Percentiles rank a stretch among this genome's conserved stretches.
phyloP scores from a whole-genome alignment of 1,284 basidiomycete genomes.

The Ceratobasidium sp. region DNA sequence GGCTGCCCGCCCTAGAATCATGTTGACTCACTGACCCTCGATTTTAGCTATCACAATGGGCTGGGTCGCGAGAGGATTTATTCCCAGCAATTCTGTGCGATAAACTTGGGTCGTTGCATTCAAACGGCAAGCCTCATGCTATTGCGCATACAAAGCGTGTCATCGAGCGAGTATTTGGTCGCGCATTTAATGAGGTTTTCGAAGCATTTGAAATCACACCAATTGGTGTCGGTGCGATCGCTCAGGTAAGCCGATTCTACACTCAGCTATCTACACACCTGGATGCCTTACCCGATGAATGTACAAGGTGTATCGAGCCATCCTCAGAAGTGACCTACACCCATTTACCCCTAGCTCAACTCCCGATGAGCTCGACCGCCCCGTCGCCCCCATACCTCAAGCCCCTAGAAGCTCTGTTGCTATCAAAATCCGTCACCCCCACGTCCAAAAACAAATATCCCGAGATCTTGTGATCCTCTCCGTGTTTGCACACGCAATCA shows the following conservation, averaged over 20 bases:
- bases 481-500: slow-evolving; percentile 86
- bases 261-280: not conserved
- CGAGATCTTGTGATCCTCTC: slow-evolving; percentile 95
- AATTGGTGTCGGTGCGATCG: slow-evolving; percentile 98
- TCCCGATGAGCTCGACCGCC: slow-evolving; percentile 40
- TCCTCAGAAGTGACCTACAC: slow-evolving; percentile 82
- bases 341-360: slow-evolving; percentile 58
- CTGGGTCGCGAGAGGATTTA: slow-evolving; percentile 92
- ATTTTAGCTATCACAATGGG: slow-evolving; percentile 82
- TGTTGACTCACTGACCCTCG: not conserved
- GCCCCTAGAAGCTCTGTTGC: slow-evolving; percentile 87
- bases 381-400: slow-evolving; percentile 32
- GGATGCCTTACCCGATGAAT: not conserved
- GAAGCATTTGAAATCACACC: slow-evolving; percentile 88
- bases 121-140: slow-evolving; percentile 86
- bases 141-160: slow-evolving; percentile 83
- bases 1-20: slow-evolving; percentile 45
- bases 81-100: slow-evolving; percentile 95
- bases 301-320: slow-evolving; percentile 83
- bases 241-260: slow-evolving; percentile 70
- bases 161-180: slow-evolving; percentile 86
- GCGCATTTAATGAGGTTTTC: slow-evolving; percentile 89
- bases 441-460: slow-evolving; percentile 81
- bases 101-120: slow-evolving; percentile 88
- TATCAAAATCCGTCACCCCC: slow-evolving; percentile 95